Conservation (phyloP, 106 monocot genomes). For the Agapanthus africanus region DNA sequence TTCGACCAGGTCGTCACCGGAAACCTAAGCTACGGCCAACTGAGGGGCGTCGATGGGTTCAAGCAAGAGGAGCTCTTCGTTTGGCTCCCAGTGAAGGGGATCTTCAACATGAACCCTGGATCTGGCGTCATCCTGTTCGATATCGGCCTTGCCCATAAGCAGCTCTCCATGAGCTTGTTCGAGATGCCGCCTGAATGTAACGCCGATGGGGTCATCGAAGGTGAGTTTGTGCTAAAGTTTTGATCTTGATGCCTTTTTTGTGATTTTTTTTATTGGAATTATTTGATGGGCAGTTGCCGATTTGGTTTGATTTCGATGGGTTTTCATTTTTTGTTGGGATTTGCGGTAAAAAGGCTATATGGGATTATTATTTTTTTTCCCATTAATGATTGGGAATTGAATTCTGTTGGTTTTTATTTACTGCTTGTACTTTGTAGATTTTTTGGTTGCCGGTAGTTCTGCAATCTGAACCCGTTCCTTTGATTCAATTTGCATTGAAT, state of each 20-base stretch:
- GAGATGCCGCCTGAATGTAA: constrained; percentile 21
- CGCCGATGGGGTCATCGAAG: too few relatives aligned
- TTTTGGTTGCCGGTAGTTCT: too few relatives aligned
- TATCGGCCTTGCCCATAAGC: constrained; percentile 22
- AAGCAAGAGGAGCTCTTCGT: constrained; percentile 27
- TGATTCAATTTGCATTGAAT: too few relatives aligned
- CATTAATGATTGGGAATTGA: too few relatives aligned
- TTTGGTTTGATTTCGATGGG: too few relatives aligned
- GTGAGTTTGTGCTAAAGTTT: neutral
- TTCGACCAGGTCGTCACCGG: constrained; percentile 20
- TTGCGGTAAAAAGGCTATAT: too few relatives aligned
- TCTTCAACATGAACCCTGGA: constrained; percentile 14
- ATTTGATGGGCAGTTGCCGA: neutral
- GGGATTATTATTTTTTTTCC: too few relatives aligned
- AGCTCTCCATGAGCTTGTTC: constrained; percentile 22
- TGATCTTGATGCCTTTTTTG: neutral
- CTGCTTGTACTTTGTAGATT: too few relatives aligned
- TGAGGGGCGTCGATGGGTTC: constrained; percentile 17
- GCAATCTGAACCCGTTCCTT: too few relatives aligned
- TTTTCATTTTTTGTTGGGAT: too few relatives aligned
- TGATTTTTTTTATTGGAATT: neutral
- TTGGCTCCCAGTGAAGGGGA: constrained; percentile 22
- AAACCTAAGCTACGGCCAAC: constrained; percentile 24
- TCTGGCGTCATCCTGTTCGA: constrained; percentile 30
- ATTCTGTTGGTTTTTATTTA: too few relatives aligned